phyloP scores from a whole-genome alignment of 768 basidiomycete genomes.

The Porpolomopsis calyptriformis region DNA sequence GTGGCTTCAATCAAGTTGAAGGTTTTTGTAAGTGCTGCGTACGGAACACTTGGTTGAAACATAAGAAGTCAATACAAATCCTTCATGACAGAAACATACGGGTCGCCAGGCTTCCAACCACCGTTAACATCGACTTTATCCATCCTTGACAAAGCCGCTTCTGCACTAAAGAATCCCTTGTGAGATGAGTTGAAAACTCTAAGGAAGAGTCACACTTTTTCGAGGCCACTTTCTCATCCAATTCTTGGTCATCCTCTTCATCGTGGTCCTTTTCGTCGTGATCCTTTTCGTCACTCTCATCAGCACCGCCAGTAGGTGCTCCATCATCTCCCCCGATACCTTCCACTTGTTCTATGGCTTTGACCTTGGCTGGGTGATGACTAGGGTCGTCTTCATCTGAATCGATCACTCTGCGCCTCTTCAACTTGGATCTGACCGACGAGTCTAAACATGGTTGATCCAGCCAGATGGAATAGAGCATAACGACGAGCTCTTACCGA shows the following conservation, averaged over 20 bases:
- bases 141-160: slow-evolving; percentile 49
- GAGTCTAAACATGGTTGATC: slow-evolving; percentile 8
- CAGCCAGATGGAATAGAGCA: background rate
- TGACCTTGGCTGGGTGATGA: slow-evolving; percentile 8
- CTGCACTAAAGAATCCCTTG: slow-evolving; percentile 38
- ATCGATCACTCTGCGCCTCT: slow-evolving; percentile 43
- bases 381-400: slow-evolving; percentile 40
- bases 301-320: slow-evolving; percentile 9
- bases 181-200: background rate
- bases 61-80: background rate
- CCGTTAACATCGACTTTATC: slow-evolving; percentile 67
- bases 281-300: slow-evolving; percentile 24
- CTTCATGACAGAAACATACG: slow-evolving; percentile 43
- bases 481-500: background rate
- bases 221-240: slow-evolving; percentile 36
- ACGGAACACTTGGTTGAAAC: slow-evolving; percentile 61
- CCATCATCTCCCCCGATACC: slow-evolving; percentile 20
- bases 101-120: slow-evolving; percentile 75
- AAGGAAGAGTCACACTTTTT: slow-evolving; percentile 39
- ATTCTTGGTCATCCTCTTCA: slow-evolving; percentile 31
- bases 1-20: slow-evolving; percentile 89
- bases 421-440: slow-evolving; percentile 24
- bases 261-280: slow-evolving; percentile 30
- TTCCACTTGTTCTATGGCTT: slow-evolving; percentile 7
- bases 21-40: slow-evolving; percentile 81